A percentile compares a stretch with the other conserved stretches of the same genome.
Evolutionary conservation across 306 rosid genomes (phyloP).

Genomic region (Morella rubra): DNA sequence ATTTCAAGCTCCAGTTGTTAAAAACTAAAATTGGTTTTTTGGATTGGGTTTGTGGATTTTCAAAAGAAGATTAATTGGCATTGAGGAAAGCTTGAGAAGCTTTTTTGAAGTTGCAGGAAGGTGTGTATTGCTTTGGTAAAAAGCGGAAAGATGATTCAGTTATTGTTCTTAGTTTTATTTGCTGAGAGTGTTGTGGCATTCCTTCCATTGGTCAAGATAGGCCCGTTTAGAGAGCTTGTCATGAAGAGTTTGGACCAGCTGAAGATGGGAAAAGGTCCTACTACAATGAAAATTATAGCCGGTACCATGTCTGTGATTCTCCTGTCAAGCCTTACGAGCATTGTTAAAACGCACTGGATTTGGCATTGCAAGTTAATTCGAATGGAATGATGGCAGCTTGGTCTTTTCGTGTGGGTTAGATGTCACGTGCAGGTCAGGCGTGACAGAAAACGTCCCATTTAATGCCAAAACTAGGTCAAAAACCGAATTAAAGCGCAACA

Average conservation of each 20-base stretch:
- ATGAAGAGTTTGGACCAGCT: slow-evolving; percentile 82
- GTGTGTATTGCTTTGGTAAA: slow-evolving; percentile 13
- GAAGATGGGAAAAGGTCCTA: slow-evolving; percentile 85
- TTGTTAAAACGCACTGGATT: slow-evolving; percentile 38
- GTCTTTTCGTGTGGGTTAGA: no score
- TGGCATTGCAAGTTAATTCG: no score
- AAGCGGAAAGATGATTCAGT: slow-evolving; percentile 66
- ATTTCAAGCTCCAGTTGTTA: slow-evolving; percentile 5
- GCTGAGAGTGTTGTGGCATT: slow-evolving; percentile 68
- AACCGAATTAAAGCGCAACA: no score
- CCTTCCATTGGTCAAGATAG: slow-evolving; percentile 75
- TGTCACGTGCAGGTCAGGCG: no score
- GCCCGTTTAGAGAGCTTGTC: slow-evolving; percentile 89
- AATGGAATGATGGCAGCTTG: no score
- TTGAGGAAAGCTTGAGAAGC: slow-evolving; percentile 23
- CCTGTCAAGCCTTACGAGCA: slow-evolving; percentile 73
- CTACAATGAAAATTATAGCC: slow-evolving; percentile 78
- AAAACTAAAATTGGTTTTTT: slow-evolving; percentile 16
- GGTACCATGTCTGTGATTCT: slow-evolving; percentile 92
- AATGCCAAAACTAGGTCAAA: no score
- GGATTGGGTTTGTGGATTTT: slow-evolving; percentile 13
- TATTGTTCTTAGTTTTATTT: slow-evolving; percentile 79
- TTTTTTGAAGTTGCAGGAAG: slow-evolving; percentile 20
- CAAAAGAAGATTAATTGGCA: slow-evolving; percentile 5
- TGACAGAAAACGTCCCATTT: no score